phyloP scores from a whole-genome alignment of 2,329 filamentous ascomycete genomes.

The Scedosporium boydii region DNA sequence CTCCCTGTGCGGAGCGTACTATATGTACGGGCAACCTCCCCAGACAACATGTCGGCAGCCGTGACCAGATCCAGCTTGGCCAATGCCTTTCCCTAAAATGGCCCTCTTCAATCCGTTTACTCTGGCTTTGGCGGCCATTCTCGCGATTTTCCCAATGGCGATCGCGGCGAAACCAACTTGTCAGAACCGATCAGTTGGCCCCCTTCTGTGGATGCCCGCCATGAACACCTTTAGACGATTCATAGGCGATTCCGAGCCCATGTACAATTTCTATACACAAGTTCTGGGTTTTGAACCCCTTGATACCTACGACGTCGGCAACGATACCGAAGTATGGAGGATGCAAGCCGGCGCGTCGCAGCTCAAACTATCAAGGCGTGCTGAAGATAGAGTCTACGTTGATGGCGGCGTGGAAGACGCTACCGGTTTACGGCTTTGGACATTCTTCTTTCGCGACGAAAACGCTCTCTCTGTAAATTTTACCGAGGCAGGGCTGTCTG shows the following conservation, averaged over 20 bases:
- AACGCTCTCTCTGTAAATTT: not conserved
- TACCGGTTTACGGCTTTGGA: not conserved
- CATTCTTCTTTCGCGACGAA: not conserved
- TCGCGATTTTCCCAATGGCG: no score
- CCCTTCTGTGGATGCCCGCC: not conserved
- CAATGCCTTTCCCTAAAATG: no score
- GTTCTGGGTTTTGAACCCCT: conserved; percentile 1
- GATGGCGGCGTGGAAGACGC: not conserved
- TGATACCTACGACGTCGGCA: conserved; percentile 2
- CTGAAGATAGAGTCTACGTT: not conserved
- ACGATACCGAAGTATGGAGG: conserved; percentile 1
- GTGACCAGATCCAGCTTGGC: no score
- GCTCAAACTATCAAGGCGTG: not conserved
- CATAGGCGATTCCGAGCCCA: not conserved
- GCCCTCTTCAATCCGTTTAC: no score
- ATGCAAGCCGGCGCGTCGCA: conserved; percentile 1
- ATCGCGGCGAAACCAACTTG: not conserved
- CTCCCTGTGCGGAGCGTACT: no score
- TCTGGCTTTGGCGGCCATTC: no score
- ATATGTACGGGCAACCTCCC: no score
- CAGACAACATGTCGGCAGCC: no score
- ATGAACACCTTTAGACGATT: conserved; percentile 3
- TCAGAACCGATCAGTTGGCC: not conserved
- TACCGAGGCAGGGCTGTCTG: not conserved
- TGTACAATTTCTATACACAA: conserved; percentile 2